These are phyloP conservation scores for Coemansia pectinata DNA, from an alignment of 192 early-diverging fungal species.

Conservation along the genomic window DNA sequence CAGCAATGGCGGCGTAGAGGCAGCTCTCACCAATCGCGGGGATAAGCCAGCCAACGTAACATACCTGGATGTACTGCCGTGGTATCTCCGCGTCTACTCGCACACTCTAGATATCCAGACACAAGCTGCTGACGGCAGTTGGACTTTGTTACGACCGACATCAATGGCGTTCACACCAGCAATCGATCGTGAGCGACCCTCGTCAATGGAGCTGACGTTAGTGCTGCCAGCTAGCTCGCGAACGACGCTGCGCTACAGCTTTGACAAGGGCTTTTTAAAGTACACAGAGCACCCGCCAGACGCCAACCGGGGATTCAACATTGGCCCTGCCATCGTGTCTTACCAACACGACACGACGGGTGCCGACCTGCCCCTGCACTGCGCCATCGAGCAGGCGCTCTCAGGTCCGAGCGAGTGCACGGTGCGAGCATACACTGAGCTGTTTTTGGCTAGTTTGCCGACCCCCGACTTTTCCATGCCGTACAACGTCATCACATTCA, in stretches of 20 bases:
- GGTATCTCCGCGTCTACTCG: slow-evolving; percentile 88
- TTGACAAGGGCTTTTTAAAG: slow-evolving; percentile 91
- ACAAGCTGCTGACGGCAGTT: neutral
- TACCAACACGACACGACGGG: slow-evolving; percentile 21
- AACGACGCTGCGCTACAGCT: slow-evolving; percentile 71
- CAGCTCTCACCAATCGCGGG: slow-evolving; percentile 72
- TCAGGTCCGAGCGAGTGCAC: slow-evolving; percentile 15
- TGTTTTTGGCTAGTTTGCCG: slow-evolving; percentile 84
- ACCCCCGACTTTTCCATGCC: slow-evolving; percentile 99
- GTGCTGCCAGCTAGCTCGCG: slow-evolving; percentile 69
- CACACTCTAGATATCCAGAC: slow-evolving; percentile 75
- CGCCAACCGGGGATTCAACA: slow-evolving; percentile 93
- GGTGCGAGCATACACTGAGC: slow-evolving; percentile 77
- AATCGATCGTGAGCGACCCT: slow-evolving; percentile 76
- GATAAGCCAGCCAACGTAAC: slow-evolving; percentile 50
- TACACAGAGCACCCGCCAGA: slow-evolving; percentile 97
- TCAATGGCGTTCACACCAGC: slow-evolving; percentile 67
- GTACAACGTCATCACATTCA: slow-evolving; percentile 98
- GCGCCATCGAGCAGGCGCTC: slow-evolving; percentile 12
- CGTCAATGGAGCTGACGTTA: slow-evolving; percentile 72
- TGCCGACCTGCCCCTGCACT: slow-evolving; percentile 4
- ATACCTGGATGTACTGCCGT: slow-evolving; percentile 83
- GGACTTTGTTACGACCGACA: slow-evolving; percentile 5
- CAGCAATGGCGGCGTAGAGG: slow-evolving; percentile 78
- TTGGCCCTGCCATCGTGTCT: slow-evolving; percentile 71